Evolutionary conservation across 1,284 basidiomycete species (phyloP).

Genomic region (Lignosus rhinocerotis): DNA sequence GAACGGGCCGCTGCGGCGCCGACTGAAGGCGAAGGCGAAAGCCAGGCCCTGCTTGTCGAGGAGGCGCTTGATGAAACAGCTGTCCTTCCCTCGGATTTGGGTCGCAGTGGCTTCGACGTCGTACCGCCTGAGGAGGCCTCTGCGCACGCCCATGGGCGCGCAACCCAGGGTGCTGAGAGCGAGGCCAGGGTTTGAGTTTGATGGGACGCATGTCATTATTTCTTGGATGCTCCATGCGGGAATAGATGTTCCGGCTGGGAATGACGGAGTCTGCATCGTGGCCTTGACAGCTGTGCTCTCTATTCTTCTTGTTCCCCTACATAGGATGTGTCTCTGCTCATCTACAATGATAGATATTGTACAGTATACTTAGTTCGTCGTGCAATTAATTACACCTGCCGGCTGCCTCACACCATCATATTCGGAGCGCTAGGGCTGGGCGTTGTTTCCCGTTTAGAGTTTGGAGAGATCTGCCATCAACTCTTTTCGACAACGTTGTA

Average conservation of each 20-base stretch:
- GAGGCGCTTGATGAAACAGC: conserved; percentile 70
- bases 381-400: not conserved
- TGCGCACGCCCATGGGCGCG: conserved; percentile 6
- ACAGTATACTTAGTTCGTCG: not conserved
- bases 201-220: not conserved
- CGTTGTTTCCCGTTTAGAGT: too few species aligned
- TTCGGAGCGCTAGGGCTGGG: too few species aligned
- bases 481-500: too few species aligned
- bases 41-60: conserved; percentile 43
- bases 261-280: not conserved
- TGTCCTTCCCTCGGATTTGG: conserved; percentile 69
- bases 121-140: conserved; percentile 44
- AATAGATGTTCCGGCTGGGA: not conserved
- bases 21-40: conserved; percentile 48
- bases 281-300: not conserved
- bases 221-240: not conserved
- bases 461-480: too few species aligned
- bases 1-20: conserved; percentile 28
- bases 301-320: not conserved
- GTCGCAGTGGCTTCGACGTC: conserved; percentile 71
- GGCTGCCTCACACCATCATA: not conserved
- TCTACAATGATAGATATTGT: not conserved
- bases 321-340: not conserved
- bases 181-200: conserved; percentile 4
- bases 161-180: not conserved